These are phyloP conservation scores for Anthoceros angustus DNA, from an alignment of 225 moss, liverwort and hornwort genomes.

Conservation along the genomic window DNA sequence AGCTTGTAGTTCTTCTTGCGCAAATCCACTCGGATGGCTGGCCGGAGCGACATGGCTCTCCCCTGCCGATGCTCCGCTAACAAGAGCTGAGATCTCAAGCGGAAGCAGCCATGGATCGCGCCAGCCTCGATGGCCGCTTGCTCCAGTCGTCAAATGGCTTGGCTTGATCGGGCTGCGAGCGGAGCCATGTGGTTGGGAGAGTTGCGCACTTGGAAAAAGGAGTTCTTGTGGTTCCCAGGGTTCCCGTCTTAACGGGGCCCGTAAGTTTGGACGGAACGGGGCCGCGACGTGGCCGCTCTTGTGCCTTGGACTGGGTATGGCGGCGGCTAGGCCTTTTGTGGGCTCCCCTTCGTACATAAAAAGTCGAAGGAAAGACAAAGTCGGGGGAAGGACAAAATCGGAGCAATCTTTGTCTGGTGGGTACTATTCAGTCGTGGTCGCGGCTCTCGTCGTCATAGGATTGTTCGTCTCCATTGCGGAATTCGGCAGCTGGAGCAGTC, in stretches of 20 bases:
- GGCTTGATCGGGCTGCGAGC: not conserved
- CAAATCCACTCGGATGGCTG: conserved; percentile 70
- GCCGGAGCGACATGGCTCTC: conserved; percentile 67
- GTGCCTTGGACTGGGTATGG: not conserved
- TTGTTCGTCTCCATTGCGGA: too few relatives aligned
- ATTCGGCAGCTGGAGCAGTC: too few relatives aligned
- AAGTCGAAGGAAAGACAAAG: too few relatives aligned
- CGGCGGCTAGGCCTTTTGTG: not conserved
- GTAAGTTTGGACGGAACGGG: not conserved
- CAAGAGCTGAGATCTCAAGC: too few relatives aligned
- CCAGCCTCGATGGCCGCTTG: not conserved
- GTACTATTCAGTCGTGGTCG: too few relatives aligned
- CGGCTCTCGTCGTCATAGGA: too few relatives aligned
- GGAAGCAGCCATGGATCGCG: not conserved
- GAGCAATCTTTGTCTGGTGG: too few relatives aligned
- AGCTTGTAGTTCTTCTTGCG: conserved; percentile 96
- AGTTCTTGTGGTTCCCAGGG: not conserved
- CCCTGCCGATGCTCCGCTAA: not conserved
- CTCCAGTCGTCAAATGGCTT: not conserved
- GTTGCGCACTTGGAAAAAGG: not conserved
- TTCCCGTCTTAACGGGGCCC: not conserved
- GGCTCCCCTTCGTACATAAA: not conserved
- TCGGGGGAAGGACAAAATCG: too few relatives aligned
- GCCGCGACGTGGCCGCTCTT: not conserved
- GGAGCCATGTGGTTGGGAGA: not conserved